Evolutionary conservation across 2,329 filamentous ascomycete species (phyloP).

Genomic region (Phaeophleospora eucalypticola): DNA sequence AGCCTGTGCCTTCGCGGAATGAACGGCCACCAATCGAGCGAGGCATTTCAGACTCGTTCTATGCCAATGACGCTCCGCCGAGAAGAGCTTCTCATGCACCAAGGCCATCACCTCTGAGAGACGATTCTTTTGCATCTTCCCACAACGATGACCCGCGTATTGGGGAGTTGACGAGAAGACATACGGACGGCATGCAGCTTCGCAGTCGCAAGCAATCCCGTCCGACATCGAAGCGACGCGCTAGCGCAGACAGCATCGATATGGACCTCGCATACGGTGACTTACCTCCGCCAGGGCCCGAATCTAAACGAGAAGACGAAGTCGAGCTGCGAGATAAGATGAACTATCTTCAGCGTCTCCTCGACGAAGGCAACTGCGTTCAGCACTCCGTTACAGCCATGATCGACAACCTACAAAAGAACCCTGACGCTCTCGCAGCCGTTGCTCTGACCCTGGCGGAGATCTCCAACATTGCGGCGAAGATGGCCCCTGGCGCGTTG

Average conservation of each 20-base stretch:
- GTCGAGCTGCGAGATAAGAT: conserved; percentile 65
- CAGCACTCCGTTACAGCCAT: conserved; percentile 79
- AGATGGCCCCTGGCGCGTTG: conserved; percentile 79
- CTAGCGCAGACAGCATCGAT: conserved; percentile 59
- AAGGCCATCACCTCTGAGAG: conserved; percentile 29
- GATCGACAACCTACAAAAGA: conserved; percentile 74
- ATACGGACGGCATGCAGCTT: conserved; percentile 37
- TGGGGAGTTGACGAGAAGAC: conserved; percentile 40
- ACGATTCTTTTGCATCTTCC: conserved; percentile 2
- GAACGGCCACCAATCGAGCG: conserved; percentile 39
- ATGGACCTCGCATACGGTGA: conserved; percentile 91
- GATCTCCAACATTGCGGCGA: conserved; percentile 74
- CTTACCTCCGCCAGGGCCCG: conserved; percentile 64
- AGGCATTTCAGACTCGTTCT: conserved; percentile 45
- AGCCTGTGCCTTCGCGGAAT: conserved; percentile 21
- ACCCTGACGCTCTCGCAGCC: conserved; percentile 86
- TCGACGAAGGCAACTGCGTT: conserved; percentile 84
- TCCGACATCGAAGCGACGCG: conserved; percentile 30
- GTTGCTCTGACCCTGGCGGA: conserved; percentile 91
- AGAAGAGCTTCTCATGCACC: conserved; percentile 18
- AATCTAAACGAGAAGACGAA: conserved; percentile 47
- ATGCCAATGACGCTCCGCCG: conserved; percentile 36
- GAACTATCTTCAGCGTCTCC: conserved; percentile 66
- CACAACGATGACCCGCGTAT: conserved; percentile 29
- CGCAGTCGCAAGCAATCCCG: conserved; percentile 9